phyloP scores from a whole-genome alignment of 768 basidiomycete species.

The Lentinula edodes region DNA sequence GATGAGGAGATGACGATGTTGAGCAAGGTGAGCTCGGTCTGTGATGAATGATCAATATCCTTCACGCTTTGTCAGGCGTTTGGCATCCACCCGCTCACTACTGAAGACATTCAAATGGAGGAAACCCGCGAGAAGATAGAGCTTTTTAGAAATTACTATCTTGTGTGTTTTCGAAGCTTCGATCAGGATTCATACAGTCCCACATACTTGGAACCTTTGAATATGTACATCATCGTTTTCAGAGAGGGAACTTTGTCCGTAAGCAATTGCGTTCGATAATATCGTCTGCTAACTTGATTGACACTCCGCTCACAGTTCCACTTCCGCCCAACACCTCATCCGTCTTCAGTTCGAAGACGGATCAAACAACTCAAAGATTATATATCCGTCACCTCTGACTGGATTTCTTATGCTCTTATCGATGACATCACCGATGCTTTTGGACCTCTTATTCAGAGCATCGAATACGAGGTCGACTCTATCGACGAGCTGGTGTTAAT shows the following conservation, averaged over 20 bases:
- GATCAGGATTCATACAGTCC: slow-evolving; percentile 98
- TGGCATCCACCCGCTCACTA: slow-evolving; percentile 93
- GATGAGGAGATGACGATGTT: slow-evolving; percentile 99
- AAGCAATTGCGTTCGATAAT: slow-evolving; percentile 21
- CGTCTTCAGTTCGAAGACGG: slow-evolving; percentile 94
- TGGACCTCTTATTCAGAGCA: slow-evolving; percentile 95
- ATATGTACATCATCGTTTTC: slow-evolving; percentile 99
- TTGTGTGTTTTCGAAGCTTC: slow-evolving; percentile 98
- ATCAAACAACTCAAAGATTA: slow-evolving; percentile 99
- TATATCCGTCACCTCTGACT: slow-evolving; percentile 97
- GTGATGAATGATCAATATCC: background rate
- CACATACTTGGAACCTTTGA: slow-evolving; percentile 94
- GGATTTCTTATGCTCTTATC: slow-evolving; percentile 99
- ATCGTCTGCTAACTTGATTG: background rate
- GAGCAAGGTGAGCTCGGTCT: slow-evolving; percentile 58
- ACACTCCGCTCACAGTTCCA: slow-evolving; percentile 62
- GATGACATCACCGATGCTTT: slow-evolving; percentile 99
- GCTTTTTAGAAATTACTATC: slow-evolving; percentile 96
- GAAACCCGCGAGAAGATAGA: slow-evolving; percentile 99
- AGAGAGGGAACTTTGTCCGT: slow-evolving; percentile 94
- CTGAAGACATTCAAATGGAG: slow-evolving; percentile 99
- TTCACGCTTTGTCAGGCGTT: slow-evolving; percentile 63
- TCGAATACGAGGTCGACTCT: slow-evolving; percentile 98
- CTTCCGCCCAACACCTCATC: slow-evolving; percentile 94
- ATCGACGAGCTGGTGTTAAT: slow-evolving; percentile 98